Evolutionary conservation across 495 filamentous ascomycete genomes (phyloP), one percentile per base, ranked within the genome.

Genomic region (Hypoxylon fuscum): DNA sequence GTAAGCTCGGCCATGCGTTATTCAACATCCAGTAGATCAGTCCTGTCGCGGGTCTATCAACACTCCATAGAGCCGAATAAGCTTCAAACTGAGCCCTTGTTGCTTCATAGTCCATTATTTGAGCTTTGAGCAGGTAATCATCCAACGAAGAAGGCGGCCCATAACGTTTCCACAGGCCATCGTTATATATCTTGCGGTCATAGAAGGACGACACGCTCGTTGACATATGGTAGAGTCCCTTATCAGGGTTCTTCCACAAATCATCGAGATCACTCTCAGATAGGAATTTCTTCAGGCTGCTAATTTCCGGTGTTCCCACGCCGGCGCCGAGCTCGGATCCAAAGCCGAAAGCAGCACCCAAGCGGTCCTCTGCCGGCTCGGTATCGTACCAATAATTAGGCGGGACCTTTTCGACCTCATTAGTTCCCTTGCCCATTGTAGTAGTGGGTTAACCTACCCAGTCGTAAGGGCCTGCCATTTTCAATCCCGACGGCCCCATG

Each of bases 11-110:
- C 81, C 85, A 88, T 0, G 86, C 86, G 43, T 80, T 81, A 55
- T 86, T 88, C 58, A 87, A 60, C 87, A 88, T 89, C 87, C 87
- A 88, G 71, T 89, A 89, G 5, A 89, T 80, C 34, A 84, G 15
- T 0, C 87, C 86, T 0, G 85, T 88, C 0, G 87, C 84, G 2
- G 84, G 80, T 0, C 80, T 72, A 3, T 74, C 67, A 0, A 77
- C 79, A 55, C 70, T 84, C 74, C 83, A 85, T 0, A 77, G 72
- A 11, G 79, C 72, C 0, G 77, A 73, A 53, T 81, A 87, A 0
- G 74, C 85, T 62, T 89, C 87, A 62, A 83, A 87, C 64, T 88
- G 74, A 0, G 85, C 74, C 3, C 85, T 70, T 2, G 83, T 87
- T 3, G 85, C 85, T 61, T 89, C 87, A 57, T 87, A 88, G 63